Conservation (phyloP, 2,329 filamentous ascomycete species). For the Scytalidium sp. region DNA sequence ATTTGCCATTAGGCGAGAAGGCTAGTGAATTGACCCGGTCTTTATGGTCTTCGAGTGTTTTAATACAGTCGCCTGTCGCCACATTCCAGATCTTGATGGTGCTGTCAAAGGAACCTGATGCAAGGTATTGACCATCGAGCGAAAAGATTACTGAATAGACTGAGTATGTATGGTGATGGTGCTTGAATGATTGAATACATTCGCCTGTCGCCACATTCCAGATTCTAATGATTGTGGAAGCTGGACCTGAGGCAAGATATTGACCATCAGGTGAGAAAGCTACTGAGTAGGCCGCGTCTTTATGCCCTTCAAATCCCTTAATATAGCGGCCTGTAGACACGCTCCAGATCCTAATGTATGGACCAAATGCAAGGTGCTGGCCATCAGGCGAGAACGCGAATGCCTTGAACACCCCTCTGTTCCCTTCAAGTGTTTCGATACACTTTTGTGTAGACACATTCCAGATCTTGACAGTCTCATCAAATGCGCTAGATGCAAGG, state of each 20-base stretch:
- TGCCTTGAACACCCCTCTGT: too few species aligned
- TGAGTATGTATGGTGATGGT: neutral
- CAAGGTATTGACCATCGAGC: neutral
- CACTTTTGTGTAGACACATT: conserved; percentile 2
- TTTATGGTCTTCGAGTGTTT: conserved; percentile 1
- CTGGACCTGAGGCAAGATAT: neutral
- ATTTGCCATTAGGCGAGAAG: neutral
- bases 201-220: neutral
- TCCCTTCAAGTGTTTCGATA: too few species aligned
- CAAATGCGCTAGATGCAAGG: too few species aligned
- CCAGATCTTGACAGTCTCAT: too few species aligned
- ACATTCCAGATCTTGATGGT: conserved; percentile 6
- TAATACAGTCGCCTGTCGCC: neutral
- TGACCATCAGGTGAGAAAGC: neutral
- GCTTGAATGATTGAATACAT: neutral
- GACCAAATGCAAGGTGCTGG: conserved; percentile 2
- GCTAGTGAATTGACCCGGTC: neutral
- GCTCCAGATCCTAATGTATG: conserved; percentile 9
- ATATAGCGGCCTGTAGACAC: neutral
- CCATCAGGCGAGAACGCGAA: conserved; percentile 9
- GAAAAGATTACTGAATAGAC: neutral
- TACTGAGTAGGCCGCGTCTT: too few species aligned
- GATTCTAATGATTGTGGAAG: neutral
- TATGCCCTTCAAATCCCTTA: too few species aligned
- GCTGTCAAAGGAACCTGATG: conserved; percentile 2